Evolutionary conservation across 1,139 yeast genomes (phyloP).

Genomic region (Diutina rugosa): DNA sequence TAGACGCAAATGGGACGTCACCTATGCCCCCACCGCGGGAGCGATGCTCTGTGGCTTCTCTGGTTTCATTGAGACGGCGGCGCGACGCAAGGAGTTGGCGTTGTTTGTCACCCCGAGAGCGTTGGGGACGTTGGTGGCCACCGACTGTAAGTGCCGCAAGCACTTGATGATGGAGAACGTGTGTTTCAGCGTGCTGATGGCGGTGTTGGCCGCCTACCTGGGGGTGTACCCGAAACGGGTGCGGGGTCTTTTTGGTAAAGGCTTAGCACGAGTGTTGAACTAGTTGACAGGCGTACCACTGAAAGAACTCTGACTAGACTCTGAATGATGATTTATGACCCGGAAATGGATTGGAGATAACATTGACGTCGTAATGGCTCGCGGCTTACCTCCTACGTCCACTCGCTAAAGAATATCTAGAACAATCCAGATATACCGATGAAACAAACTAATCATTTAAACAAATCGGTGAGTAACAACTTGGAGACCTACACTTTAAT

Average conservation of each 20-base stretch:
- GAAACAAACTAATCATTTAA: too few species aligned
- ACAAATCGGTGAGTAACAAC: too few species aligned
- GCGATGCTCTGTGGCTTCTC: conserved; percentile 21
- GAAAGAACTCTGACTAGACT: too few species aligned
- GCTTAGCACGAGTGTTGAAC: conserved; percentile 9
- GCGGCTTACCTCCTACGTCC: too few species aligned
- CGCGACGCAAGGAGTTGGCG: conserved; percentile 26
- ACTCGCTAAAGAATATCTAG: too few species aligned
- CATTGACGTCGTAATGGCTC: too few species aligned
- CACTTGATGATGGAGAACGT: conserved; percentile 14
- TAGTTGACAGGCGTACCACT: too few species aligned
- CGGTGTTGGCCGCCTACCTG: conserved; percentile 20
- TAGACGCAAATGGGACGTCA: conserved; percentile 16
- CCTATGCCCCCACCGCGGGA: conserved; percentile 21
- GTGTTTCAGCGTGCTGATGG: conserved; percentile 20
- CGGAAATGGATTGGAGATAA: too few species aligned
- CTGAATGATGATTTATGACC: too few species aligned
- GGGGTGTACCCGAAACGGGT: conserved; percentile 15
- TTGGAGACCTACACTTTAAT: too few species aligned
- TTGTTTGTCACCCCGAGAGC: conserved; percentile 28
- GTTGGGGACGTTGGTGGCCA: conserved; percentile 20
- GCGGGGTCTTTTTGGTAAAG: conserved; percentile 24
- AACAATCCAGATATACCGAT: too few species aligned
- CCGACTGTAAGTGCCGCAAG: conserved; percentile 14
- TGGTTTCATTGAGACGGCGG: conserved; percentile 18